Evolutionary conservation across 139 green algal species (phyloP).

Genomic region (Picochlorum sp.): DNA sequence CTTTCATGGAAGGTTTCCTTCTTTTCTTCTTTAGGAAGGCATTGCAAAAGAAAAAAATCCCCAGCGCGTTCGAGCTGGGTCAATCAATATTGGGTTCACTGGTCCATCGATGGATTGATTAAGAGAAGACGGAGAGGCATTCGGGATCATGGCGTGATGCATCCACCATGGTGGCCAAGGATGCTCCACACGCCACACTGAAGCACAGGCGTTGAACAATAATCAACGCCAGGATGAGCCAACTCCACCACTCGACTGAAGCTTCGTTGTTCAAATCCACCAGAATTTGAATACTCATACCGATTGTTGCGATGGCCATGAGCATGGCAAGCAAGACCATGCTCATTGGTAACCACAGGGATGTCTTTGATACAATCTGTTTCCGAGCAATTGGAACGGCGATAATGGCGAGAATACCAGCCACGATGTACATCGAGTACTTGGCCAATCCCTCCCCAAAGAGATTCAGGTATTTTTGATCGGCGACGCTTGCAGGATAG

Average conservation of each 20-base stretch:
- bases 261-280: slow-evolving; percentile 7
- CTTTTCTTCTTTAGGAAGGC: no score
- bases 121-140: no score
- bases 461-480: slow-evolving; percentile 5
- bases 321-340: slow-evolving; percentile 1
- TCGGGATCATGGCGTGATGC: no score
- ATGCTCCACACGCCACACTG: neutral
- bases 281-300: slow-evolving; percentile 4
- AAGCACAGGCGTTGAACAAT: neutral
- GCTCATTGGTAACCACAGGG: neutral
- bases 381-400: neutral
- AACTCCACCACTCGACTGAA: neutral
- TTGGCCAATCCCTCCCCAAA: slow-evolving; percentile 5
- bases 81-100: no score
- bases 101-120: no score
- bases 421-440: slow-evolving; percentile 4
- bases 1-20: no score
- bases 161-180: no score
- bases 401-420: neutral
- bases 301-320: slow-evolving; percentile 5
- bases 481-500: neutral
- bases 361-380: neutral
- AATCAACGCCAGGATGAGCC: slow-evolving; percentile 6
- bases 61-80: no score
- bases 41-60: no score